Conservation (phyloP, 176 grass and related monocot species). For the Zoysia japonica region DNA sequence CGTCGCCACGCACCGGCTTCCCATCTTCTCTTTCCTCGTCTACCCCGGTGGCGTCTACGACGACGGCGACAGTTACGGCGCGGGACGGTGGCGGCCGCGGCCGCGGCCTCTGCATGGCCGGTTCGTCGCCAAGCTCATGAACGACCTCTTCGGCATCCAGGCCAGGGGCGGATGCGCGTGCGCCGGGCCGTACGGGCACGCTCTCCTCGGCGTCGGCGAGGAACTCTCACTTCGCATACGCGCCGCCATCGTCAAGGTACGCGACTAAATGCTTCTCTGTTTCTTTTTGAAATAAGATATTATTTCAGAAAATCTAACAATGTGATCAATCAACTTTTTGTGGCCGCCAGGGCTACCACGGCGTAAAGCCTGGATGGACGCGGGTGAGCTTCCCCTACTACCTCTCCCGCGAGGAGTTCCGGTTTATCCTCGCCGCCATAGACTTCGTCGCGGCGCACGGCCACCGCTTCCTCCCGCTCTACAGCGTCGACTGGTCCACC, state of each 20-base stretch:
- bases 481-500: constrained; percentile 66
- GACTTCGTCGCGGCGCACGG: constrained; percentile 74
- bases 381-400: constrained; percentile 85
- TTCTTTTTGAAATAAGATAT: too few species aligned
- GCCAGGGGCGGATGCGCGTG: constrained; percentile 78
- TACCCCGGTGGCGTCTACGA: constrained; percentile 10
- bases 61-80: too few species aligned
- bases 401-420: constrained; percentile 56
- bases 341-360: constrained; percentile 50
- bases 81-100: background rate
- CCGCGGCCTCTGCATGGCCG: constrained; percentile 67
- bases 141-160: constrained; percentile 89
- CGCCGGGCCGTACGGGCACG: constrained; percentile 76
- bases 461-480: constrained; percentile 76
- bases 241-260: constrained; percentile 37
- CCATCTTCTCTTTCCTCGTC: constrained; percentile 88
- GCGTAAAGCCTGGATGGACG: constrained; percentile 87
- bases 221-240: constrained; percentile 67
- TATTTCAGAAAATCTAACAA: too few species aligned
- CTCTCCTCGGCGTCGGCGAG: constrained; percentile 53
- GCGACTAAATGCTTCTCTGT: too few species aligned
- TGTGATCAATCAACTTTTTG: too few species aligned
- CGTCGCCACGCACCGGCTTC: constrained; percentile 44
- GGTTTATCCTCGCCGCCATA: constrained; percentile 59
- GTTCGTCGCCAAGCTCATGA: constrained; percentile 74